Evolutionary conservation across 768 basidiomycete species (phyloP).

Genomic region (Inosperma sp.): DNA sequence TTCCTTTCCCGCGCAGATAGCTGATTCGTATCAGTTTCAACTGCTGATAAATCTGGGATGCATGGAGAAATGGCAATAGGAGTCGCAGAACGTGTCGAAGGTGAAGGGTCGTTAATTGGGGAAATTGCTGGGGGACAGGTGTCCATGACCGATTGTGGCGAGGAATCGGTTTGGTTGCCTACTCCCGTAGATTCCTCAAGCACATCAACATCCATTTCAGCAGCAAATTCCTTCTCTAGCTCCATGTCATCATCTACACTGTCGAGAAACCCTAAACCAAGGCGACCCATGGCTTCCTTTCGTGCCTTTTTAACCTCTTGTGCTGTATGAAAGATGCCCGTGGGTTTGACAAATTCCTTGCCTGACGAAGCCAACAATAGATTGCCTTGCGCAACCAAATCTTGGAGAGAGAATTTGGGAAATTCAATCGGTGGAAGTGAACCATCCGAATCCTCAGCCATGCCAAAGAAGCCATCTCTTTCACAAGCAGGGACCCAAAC

Average conservation of each 20-base stretch:
- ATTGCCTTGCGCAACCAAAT: constrained; percentile 69
- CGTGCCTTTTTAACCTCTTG: constrained; percentile 83
- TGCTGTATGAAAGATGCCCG: constrained; percentile 65
- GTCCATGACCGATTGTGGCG: constrained; percentile 32
- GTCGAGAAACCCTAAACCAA: constrained; percentile 85
- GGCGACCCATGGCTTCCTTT: constrained; percentile 81
- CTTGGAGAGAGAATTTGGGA: constrained; percentile 69
- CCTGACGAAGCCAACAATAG: constrained; percentile 89
- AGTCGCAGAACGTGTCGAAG: constrained; percentile 41
- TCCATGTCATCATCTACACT: constrained; percentile 79
- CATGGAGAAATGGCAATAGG: constrained; percentile 52
- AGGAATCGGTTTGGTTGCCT: constrained; percentile 37
- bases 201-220: constrained; percentile 47
- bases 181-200: constrained; percentile 39
- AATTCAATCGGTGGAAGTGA: constrained; percentile 50
- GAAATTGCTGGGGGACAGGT: constrained; percentile 34
- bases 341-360: constrained; percentile 79
- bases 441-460: constrained; percentile 19
- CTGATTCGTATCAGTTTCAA: constrained; percentile 47
- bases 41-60: constrained; percentile 32
- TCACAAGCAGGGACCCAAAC: constrained; percentile 60
- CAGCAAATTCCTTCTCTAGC: constrained; percentile 74
- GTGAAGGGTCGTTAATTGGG: constrained; percentile 37
- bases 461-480: constrained; percentile 21
- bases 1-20: constrained; percentile 92